phyloP scores from a whole-genome alignment of 148 eudicot genomes.

The Rhododendron kiyosumense region DNA sequence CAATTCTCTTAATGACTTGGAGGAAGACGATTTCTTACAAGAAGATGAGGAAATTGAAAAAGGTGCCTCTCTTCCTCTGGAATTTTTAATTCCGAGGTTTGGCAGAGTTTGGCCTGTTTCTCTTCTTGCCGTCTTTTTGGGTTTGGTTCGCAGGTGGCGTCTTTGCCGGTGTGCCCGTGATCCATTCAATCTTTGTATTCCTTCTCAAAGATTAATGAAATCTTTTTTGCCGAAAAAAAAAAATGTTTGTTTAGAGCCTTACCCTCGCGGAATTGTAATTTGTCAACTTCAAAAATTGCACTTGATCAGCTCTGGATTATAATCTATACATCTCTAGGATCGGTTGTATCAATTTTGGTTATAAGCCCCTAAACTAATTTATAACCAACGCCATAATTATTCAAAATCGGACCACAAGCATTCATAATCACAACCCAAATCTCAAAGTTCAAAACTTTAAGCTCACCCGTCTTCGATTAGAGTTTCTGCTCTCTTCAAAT shows the following conservation, averaged over 20 bases:
- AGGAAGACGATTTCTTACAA: too few relatives aligned
- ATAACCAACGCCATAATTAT: neutral
- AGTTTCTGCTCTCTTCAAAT: conserved; percentile 64
- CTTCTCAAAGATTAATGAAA: too few relatives aligned
- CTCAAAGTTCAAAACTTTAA: conserved; percentile 3
- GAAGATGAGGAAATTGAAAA: too few relatives aligned
- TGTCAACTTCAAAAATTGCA: too few relatives aligned
- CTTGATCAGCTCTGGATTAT: neutral
- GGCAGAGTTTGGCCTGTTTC: neutral
- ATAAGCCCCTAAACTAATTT: neutral
- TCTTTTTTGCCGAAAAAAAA: too few relatives aligned
- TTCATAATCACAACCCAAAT: neutral
- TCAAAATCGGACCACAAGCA: neutral
- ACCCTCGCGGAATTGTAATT: neutral
- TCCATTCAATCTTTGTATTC: neutral
- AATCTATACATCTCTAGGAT: neutral
- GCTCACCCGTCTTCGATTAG: conserved; percentile 69
- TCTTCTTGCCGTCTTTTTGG: neutral
- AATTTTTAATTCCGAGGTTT: neutral
- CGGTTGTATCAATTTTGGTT: neutral
- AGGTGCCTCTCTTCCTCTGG: too few relatives aligned
- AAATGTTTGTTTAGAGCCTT: neutral
- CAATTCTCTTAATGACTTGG: too few relatives aligned
- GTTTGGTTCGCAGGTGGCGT: too few relatives aligned
- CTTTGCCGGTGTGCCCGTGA: too few relatives aligned